Base-by-base conservation (phyloP, 371 early-diverging fungal genomes). In the Rhizopus delemar region DNA sequence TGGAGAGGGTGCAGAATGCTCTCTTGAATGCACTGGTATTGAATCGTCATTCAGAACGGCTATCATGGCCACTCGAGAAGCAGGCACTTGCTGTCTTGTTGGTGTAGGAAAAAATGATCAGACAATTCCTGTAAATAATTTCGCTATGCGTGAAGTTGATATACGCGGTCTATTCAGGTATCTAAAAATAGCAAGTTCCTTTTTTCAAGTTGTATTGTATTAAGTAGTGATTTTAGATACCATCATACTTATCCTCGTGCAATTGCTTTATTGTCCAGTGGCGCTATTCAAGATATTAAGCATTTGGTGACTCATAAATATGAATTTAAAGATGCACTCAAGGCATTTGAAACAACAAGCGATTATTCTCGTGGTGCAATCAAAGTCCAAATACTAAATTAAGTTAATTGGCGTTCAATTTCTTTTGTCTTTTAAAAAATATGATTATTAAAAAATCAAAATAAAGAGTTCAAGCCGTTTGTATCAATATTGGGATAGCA, bases 71-170 rank as follows among this genome's bases (percentile, higher is more conserved):
- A 74, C 75, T 3, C 64, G 71, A 28, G 73, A 74, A 56, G 73
- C 72, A 16, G 78, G 78, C 50, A 66, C 69, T 8, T 74, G 73
- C 43, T 72, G 73, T 55, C 66, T 77, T 41, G 78, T 77, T 5
- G 78, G 78, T 51, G 73, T 77, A 1, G 78, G 78, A 45, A 74
- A 77, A 65, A 77, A 74, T 22, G 75, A 77, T 29, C 75, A 74
- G 51, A 60, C 63, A 1, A 55, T 77, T 28, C 78, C 78, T 12
- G 78, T 77, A 46, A 74, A 77, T 53, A 74, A 73, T 57, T 74
- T 77, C 74, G 78, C 78, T n/a, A 77, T 73, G 75, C 68, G 75
- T 8, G 78, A 77, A 60, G 78, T 77, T 3, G 75, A 77, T 16
- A 74, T 77, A 35, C 58, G 70, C 35, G 78, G 78, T 43, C 52